Evolutionary conservation across 352 stramenopile genomes (phyloP), one percentile per base, ranked within the genome.

Genomic region (Pythium chondricola): DNA sequence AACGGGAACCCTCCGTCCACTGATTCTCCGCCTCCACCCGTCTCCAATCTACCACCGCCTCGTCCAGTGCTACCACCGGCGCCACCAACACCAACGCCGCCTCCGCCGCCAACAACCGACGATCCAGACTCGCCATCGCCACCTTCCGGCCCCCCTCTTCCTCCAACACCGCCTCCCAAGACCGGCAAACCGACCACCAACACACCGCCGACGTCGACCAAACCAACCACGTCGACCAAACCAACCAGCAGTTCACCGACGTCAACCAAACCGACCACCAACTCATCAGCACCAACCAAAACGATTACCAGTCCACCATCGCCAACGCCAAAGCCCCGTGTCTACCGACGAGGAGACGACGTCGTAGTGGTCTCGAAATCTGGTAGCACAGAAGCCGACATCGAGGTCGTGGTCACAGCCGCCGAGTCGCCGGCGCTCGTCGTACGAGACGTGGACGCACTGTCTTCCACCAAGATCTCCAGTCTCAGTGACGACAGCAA

Each of bases 291-390:
- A n/a, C n/a, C n/a, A n/a, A n/a, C n/a, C n/a, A n/a, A n/a, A 26
- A 37, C 9, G 18, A 48, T 36, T 18, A 24, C 9, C 42, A 18
- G 2, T n/a, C n/a, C 27, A 39, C 30, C 14, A 25, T 33, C 20
- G 27, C 17, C 43, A 0, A 49, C 37, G 20, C 39, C 39, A 20
- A 21, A 24, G 17, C 21, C 39, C 4, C 21, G 22, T 13, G 6
- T 16, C 6, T 53, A 54, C 45, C 18, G n/a, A 18, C 46, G 40
- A 22, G 43, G 43, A 20, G 48, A 54, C 30, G 43, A 44, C 13
- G 21, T 54, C 24, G 38, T 51, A 8, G 22, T 47, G 16, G 32
- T 62, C 24, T 25, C 43, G 27, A 53, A 53, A 21, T 6, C 16
- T 5, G 27, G 46, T 25, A 37, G 46, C 20, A 53, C 46, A 0